These are phyloP conservation scores for Fusarium armeniacum DNA, from an alignment of 2,329 filamentous ascomycete genomes.

Conservation along the genomic window DNA sequence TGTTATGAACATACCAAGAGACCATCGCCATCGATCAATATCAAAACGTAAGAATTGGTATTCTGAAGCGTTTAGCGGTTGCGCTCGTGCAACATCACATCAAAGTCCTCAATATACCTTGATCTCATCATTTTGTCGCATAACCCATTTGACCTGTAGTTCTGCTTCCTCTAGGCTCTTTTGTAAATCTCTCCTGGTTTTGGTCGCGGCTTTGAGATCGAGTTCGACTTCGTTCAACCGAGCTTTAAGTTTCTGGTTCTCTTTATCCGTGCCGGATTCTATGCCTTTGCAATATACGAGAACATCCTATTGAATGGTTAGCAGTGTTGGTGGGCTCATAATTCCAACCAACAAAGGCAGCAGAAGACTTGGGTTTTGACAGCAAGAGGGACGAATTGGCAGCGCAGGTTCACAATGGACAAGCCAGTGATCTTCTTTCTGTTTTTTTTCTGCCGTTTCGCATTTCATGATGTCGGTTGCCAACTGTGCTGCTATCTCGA, in stretches of 20 bases:
- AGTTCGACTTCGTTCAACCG: conserved; percentile 62
- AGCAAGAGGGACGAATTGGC: neutral
- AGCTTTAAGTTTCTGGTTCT: conserved; percentile 60
- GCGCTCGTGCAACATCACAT: conserved; percentile 16
- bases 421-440: neutral
- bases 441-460: neutral
- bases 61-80: conserved; percentile 56
- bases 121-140: conserved; percentile 59
- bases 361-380: neutral
- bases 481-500: neutral
- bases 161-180: conserved; percentile 60
- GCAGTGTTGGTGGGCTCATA: neutral
- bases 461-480: neutral
- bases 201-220: conserved; percentile 65
- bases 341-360: neutral
- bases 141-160: conserved; percentile 53
- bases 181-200: conserved; percentile 65
- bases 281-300: conserved; percentile 56
- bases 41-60: conserved; percentile 70
- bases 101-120: conserved; percentile 58
- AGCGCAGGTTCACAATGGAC: neutral
- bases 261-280: conserved; percentile 59
- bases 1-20: conserved; percentile 62
- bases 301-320: conserved; percentile 49
- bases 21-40: conserved; percentile 74